Percentiles rank a stretch among this genome's conserved stretches.
phyloP scores from a whole-genome alignment of 768 basidiomycete species.

The Panellus pusillus region DNA sequence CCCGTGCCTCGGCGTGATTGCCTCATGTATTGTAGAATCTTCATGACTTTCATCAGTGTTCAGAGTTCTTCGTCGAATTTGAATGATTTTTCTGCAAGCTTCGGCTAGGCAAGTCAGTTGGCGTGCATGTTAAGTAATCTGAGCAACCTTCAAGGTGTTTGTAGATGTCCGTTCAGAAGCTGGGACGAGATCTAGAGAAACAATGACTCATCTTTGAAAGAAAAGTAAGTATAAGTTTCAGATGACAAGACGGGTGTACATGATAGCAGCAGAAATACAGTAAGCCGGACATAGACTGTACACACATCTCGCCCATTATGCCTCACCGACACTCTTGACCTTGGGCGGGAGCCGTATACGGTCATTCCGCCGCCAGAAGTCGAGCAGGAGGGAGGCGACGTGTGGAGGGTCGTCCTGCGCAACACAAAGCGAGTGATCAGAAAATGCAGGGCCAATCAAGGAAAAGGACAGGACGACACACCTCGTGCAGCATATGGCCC shows the following conservation, averaged over 20 bases:
- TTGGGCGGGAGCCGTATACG: conserved; percentile 44
- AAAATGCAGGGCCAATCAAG: conserved; percentile 2
- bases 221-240: too few species aligned
- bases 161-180: too few species aligned
- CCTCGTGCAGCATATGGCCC: conserved; percentile 95
- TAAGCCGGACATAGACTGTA: not conserved
- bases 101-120: too few species aligned
- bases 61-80: too few species aligned
- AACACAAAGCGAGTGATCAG: not conserved
- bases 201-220: too few species aligned
- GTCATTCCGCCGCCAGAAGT: conserved; percentile 93
- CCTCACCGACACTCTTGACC: conserved; percentile 57
- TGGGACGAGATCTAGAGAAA: too few species aligned
- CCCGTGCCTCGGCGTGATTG: not conserved
- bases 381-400: conserved; percentile 77
- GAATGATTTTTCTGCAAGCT: too few species aligned
- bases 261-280: not conserved
- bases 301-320: conserved; percentile 20
- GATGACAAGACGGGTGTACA: too few species aligned
- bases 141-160: too few species aligned
- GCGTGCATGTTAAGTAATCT: too few species aligned
- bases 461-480: conserved; percentile 31
- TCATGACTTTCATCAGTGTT: too few species aligned
- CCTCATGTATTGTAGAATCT: not conserved
- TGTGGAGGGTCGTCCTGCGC: conserved; percentile 80